Evolutionary conservation across 352 stramenopile species (phyloP).

Genomic region (Peronospora farinosa): DNA sequence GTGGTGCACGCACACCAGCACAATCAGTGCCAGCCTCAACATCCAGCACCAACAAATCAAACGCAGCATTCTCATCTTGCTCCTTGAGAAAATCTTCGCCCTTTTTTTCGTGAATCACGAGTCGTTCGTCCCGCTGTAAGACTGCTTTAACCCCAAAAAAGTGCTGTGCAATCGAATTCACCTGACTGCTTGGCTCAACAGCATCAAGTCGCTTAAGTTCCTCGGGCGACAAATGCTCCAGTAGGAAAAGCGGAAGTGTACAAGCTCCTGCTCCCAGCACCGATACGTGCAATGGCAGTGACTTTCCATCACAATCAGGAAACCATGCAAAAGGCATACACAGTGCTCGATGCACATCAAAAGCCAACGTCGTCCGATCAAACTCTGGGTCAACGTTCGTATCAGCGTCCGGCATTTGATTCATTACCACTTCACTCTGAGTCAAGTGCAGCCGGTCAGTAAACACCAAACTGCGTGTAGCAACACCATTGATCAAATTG

Average conservation of each 20-base stretch:
- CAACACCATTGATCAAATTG: slow-evolving; percentile 39
- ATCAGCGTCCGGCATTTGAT: slow-evolving; percentile 5
- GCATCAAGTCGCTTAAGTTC: slow-evolving; percentile 40
- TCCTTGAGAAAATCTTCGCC: slow-evolving; percentile 41
- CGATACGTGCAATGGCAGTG: slow-evolving; percentile 22
- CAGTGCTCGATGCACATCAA: slow-evolving; percentile 68
- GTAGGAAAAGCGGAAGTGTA: slow-evolving; percentile 48
- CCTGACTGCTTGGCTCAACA: slow-evolving; percentile 44
- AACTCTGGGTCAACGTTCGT: slow-evolving; percentile 19
- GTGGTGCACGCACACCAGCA: slow-evolving; percentile 36
- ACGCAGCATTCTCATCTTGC: slow-evolving; percentile 9
- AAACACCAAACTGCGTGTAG: slow-evolving; percentile 66
- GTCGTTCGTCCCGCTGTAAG: slow-evolving; percentile 15
- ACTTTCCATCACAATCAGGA: not conserved
- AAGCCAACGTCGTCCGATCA: slow-evolving; percentile 39
- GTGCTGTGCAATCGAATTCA: slow-evolving; percentile 37
- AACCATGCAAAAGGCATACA: slow-evolving; percentile 38
- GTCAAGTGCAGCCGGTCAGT: slow-evolving; percentile 63
- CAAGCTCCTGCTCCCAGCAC: slow-evolving; percentile 56
- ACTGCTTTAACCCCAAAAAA: slow-evolving; percentile 40
- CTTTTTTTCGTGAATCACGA: slow-evolving; percentile 37
- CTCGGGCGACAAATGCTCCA: slow-evolving; percentile 26
- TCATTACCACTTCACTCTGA: slow-evolving; percentile 61
- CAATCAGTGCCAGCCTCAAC: slow-evolving; percentile 47
- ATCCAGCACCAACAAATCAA: slow-evolving; percentile 56